These are phyloP conservation scores for Terana coerulea DNA, from an alignment of 768 basidiomycete genomes.

Conservation along the genomic window DNA sequence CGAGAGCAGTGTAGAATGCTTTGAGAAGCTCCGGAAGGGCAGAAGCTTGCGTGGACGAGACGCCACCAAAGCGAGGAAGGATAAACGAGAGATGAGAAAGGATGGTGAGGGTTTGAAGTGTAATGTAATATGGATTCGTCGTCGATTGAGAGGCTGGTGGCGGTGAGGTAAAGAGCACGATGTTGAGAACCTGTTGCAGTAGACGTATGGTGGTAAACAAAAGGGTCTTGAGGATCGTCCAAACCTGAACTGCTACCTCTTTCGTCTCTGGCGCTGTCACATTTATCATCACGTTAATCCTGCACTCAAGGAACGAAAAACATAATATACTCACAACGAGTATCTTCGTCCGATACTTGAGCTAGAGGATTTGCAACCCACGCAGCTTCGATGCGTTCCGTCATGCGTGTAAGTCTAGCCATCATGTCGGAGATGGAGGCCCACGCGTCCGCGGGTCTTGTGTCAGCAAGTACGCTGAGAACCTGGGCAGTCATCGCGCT, in stretches of 20 bases:
- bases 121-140: constrained; percentile 32
- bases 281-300: neutral
- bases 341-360: constrained; percentile 22
- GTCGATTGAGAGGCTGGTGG: neutral
- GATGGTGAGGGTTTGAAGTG: constrained; percentile 49
- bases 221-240: constrained; percentile 69
- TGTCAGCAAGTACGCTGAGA: constrained; percentile 24
- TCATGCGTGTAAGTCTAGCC: constrained; percentile 17
- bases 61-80: constrained; percentile 76
- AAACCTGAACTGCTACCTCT: constrained; percentile 46
- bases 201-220: constrained; percentile 75
- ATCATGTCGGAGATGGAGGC: constrained; percentile 18
- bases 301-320: neutral
- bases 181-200: constrained; percentile 51
- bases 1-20: constrained; percentile 73
- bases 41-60: constrained; percentile 46
- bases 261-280: constrained; percentile 40
- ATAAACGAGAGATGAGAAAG: constrained; percentile 72
- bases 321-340: constrained; percentile 25
- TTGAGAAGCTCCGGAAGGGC: constrained; percentile 72
- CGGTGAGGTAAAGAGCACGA: neutral
- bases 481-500: constrained; percentile 20
- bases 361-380: constrained; percentile 29
- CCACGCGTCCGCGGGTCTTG: constrained; percentile 23
- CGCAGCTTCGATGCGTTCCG: constrained; percentile 20